Conservation (phyloP, 768 basidiomycete genomes). For the Arthromyces matolae region DNA sequence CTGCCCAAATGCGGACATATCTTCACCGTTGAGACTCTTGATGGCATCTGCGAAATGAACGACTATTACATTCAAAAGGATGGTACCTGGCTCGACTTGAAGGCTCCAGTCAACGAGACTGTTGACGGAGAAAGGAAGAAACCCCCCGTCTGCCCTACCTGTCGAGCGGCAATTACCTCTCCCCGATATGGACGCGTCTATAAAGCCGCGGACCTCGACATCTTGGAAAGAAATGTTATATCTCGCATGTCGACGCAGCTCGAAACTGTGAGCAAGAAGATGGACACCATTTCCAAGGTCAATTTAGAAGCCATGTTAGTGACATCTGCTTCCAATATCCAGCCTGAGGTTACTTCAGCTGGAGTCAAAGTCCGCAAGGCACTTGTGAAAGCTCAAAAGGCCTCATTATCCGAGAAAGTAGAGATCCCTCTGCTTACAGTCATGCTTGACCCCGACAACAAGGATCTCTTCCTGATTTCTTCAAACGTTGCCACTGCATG, state of each 20-base stretch:
- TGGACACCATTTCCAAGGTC: slow-evolving; percentile 26
- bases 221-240: slow-evolving; percentile 61
- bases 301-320: slow-evolving; percentile 19
- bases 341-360: slow-evolving; percentile 7
- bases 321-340: slow-evolving; percentile 2
- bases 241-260: slow-evolving; percentile 46
- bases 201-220: slow-evolving; percentile 62
- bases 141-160: slow-evolving; percentile 60
- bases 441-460: slow-evolving; percentile 16
- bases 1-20: slow-evolving; percentile 58
- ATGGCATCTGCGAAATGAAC: slow-evolving; percentile 50
- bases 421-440: slow-evolving; percentile 5
- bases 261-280: slow-evolving; percentile 21
- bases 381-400: slow-evolving; percentile 6
- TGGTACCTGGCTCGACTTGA: slow-evolving; percentile 42
- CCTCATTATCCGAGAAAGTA: slow-evolving; percentile 2
- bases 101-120: slow-evolving; percentile 32
- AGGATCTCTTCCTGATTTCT: slow-evolving; percentile 24
- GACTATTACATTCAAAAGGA: slow-evolving; percentile 45
- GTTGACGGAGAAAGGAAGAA: slow-evolving; percentile 18
- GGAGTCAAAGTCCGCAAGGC: slow-evolving; percentile 18
- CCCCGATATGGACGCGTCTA: slow-evolving; percentile 58
- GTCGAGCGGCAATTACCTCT: slow-evolving; percentile 52
- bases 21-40: slow-evolving; percentile 71
- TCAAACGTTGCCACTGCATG: slow-evolving; percentile 32